Percentiles rank a stretch among this genome's conserved stretches.
phyloP scores from a whole-genome alignment of 2,329 filamentous ascomycete genomes.

The Penicillium sp. region DNA sequence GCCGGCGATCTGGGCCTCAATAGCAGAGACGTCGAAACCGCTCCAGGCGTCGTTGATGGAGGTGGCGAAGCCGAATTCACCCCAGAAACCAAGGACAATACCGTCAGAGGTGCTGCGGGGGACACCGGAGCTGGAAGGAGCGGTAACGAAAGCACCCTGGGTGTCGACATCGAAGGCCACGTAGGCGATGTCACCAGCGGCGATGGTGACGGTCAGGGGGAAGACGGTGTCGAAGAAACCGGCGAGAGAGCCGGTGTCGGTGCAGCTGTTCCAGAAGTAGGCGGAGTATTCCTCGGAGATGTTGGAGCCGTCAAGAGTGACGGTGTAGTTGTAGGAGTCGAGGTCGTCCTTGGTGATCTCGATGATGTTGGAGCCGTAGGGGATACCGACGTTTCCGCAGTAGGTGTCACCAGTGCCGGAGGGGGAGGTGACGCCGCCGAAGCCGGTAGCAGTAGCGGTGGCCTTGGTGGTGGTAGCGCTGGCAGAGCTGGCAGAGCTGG shows the following conservation, averaged over 20 bases:
- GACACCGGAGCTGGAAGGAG: conserved; percentile 18
- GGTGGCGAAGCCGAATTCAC: conserved; percentile 38
- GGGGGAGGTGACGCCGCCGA: conserved; percentile 26
- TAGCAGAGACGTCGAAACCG: conserved; percentile 40
- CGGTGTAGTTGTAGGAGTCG: conserved; percentile 34
- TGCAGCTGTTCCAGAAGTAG: conserved; percentile 40
- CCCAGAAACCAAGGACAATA: conserved; percentile 37
- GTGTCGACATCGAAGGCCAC: conserved; percentile 37
- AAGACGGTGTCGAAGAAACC: conserved; percentile 34
- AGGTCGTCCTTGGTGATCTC: conserved; percentile 30
- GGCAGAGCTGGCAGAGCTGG: conserved; percentile 13
- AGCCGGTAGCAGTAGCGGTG: conserved; percentile 28
- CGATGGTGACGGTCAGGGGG: conserved; percentile 27
- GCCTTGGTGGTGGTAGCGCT: conserved; percentile 14
- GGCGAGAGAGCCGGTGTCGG: conserved; percentile 27
- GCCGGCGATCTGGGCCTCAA: conserved; percentile 28
- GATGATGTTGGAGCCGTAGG: conserved; percentile 41
- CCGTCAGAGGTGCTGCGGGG: conserved; percentile 28
- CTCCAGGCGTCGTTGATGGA: conserved; percentile 28
- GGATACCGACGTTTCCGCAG: conserved; percentile 33
- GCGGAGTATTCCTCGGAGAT: conserved; percentile 31
- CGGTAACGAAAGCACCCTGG: conserved; percentile 34
- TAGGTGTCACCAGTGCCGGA: conserved; percentile 22
- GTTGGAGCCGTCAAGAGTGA: conserved; percentile 27
- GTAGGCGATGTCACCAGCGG: conserved; percentile 29